These are phyloP conservation scores for Triglochin maritima DNA, from an alignment of 106 monocot genomes.

Conservation along the genomic window DNA sequence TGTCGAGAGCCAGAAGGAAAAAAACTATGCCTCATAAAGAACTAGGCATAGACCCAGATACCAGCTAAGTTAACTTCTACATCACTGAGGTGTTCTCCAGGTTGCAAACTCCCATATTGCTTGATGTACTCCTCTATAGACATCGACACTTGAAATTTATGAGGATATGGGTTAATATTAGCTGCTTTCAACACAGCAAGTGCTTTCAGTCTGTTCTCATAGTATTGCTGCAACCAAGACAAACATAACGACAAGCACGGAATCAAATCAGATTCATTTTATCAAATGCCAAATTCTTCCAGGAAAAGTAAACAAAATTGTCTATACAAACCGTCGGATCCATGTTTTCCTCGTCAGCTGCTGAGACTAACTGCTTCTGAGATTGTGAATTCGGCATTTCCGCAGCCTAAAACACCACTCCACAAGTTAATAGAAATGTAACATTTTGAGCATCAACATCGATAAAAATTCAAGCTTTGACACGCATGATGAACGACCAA, in stretches of 20 bases:
- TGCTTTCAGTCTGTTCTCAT: constrained; percentile 65
- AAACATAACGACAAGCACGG: background rate
- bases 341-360: constrained; percentile 69
- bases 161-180: constrained; percentile 69
- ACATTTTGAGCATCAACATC: too few species aligned
- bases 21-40: background rate
- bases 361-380: constrained; percentile 22
- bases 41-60: constrained; percentile 5
- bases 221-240: constrained; percentile 53
- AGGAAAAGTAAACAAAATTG: too few species aligned
- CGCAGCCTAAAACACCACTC: constrained; percentile 17
- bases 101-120: constrained; percentile 36
- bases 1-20: background rate
- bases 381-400: constrained; percentile 9
- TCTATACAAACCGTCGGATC: constrained; percentile 58
- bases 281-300: background rate
- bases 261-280: background rate
- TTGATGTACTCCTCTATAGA: constrained; percentile 47
- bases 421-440: too few species aligned
- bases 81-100: constrained; percentile 61
- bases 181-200: constrained; percentile 35
- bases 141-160: constrained; percentile 59
- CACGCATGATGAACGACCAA: background rate
- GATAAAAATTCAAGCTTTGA: background rate
- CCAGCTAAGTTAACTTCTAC: constrained; percentile 66